These are phyloP conservation scores for Liquidambar formosana DNA, from an alignment of 164 flowering plant species.

Conservation along the genomic window DNA sequence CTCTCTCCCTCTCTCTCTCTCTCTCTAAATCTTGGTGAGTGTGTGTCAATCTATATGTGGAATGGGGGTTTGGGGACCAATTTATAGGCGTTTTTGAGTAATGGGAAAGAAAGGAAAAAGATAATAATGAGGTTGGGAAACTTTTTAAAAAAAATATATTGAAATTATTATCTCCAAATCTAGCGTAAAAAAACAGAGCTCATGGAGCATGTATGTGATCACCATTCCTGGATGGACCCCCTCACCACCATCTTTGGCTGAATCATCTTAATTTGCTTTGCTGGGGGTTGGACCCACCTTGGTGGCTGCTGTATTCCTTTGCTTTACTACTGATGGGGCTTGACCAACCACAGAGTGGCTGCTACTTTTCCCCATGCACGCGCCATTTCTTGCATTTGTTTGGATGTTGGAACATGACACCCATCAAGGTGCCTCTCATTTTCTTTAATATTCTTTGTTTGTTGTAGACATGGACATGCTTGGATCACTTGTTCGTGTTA, in stretches of 20 bases:
- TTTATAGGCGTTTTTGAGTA: slow-evolving; percentile 17
- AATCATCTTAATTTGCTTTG: too few relatives aligned
- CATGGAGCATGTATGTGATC: slow-evolving; percentile 20
- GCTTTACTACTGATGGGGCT: too few relatives aligned
- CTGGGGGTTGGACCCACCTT: too few relatives aligned
- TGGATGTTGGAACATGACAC: neutral
- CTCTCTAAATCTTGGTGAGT: neutral
- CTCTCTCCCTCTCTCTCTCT: slow-evolving; percentile 14
- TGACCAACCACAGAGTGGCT: neutral
- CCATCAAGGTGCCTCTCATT: too few relatives aligned
- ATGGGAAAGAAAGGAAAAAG: neutral
- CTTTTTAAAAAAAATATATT: too few relatives aligned
- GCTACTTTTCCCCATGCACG: neutral
- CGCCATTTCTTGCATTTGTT: neutral
- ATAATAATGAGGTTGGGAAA: too few relatives aligned
- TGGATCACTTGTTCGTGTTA: too few relatives aligned
- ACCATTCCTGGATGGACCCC: slow-evolving; percentile 27
- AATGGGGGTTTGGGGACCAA: neutral
- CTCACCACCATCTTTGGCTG: too few relatives aligned
- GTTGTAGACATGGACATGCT: too few relatives aligned
- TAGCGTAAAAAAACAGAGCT: neutral
- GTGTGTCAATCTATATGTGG: neutral
- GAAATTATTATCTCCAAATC: too few relatives aligned
- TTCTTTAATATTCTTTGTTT: too few relatives aligned
- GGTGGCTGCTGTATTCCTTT: too few relatives aligned